Evolutionary conservation across 306 rosid genomes (phyloP), one percentile per base, ranked within the genome.

Genomic region (Elaeagnus macrophylla): DNA sequence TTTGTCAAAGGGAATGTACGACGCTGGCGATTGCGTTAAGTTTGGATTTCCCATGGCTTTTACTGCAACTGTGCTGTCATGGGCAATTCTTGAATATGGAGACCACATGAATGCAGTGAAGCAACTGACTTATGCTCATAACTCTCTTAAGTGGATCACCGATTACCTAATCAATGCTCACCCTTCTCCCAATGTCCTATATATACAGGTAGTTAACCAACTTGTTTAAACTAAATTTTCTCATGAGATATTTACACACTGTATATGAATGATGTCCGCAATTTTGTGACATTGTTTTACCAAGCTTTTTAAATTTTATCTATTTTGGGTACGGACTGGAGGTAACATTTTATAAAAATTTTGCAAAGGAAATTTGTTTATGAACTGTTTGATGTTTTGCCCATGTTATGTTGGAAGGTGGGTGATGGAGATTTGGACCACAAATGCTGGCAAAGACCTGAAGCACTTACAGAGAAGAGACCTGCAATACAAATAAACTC

Each of bases 21-120:
- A 82, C 67, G 88, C 95, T 0, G 91, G 88, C 13, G 95, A 86
- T 37, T 68, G 66, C 10, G 46, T 82, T 16, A 85, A 85, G 65
- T 85, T 85, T 71, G 90, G 85, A 17, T 80, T 82, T 17, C 95
- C 91, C 7, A 68, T 82, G 81, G 87, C 95, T 68, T 85, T 85
- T 56, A 85, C 83, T 3, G 95, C 87, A 20, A 78, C 95, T 0
- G 69, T 83, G 54, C 68, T 80, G 73, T 86, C 91, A 9, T 86
- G 91, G 95, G 80, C 82, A 2, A 83, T 83, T 67, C 91, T 86
- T 59, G 91, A 86, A 59, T 76, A 86, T 40, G 91, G 88, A 38
- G 68, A 73, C 72, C 74, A 53, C 15, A 70, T 78, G 80, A 66
- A 83, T 20, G 69, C 64, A 0, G 80, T 72, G 62, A 75, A 80